phyloP scores from a whole-genome alignment of 495 filamentous ascomycete genomes.

The Aspergillus kassunensis region DNA sequence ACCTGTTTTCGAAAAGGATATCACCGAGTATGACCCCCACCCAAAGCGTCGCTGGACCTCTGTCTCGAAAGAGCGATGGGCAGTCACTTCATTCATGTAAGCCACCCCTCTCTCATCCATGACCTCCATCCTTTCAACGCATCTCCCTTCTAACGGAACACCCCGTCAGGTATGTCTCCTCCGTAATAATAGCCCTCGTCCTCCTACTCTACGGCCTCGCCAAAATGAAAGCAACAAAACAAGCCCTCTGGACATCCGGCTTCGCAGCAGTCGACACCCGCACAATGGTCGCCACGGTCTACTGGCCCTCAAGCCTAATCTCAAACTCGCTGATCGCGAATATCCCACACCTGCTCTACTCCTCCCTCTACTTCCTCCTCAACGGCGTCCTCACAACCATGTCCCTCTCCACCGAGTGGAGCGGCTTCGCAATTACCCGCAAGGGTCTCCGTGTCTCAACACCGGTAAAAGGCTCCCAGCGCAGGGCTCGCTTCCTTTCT shows the following conservation, averaged over 20 bases:
- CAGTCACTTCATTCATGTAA: background rate
- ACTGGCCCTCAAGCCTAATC: background rate
- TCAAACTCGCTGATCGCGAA: constrained; percentile 22
- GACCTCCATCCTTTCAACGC: background rate
- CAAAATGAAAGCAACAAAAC: background rate
- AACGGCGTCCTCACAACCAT: constrained; percentile 39
- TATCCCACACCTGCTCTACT: constrained; percentile 39
- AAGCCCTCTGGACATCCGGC: constrained; percentile 20
- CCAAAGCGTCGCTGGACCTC: background rate
- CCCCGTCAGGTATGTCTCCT: background rate
- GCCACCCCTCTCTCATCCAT: background rate
- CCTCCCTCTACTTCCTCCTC: constrained; percentile 38
- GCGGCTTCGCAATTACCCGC: constrained; percentile 19
- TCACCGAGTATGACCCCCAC: background rate
- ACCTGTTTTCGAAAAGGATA: background rate
- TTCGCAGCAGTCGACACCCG: background rate
- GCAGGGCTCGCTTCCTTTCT: constrained; percentile 39
- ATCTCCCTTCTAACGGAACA: background rate
- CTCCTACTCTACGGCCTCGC: background rate
- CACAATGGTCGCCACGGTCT: background rate
- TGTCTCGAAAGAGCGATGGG: background rate
- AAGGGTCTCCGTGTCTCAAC: constrained; percentile 44
- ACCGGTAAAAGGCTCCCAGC: constrained; percentile 35
- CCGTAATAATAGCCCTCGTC: background rate
- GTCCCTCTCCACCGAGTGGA: constrained; percentile 35